Evolutionary conservation across 331 rosid genomes (phyloP).

Genomic region (Dryas integrifolia): DNA sequence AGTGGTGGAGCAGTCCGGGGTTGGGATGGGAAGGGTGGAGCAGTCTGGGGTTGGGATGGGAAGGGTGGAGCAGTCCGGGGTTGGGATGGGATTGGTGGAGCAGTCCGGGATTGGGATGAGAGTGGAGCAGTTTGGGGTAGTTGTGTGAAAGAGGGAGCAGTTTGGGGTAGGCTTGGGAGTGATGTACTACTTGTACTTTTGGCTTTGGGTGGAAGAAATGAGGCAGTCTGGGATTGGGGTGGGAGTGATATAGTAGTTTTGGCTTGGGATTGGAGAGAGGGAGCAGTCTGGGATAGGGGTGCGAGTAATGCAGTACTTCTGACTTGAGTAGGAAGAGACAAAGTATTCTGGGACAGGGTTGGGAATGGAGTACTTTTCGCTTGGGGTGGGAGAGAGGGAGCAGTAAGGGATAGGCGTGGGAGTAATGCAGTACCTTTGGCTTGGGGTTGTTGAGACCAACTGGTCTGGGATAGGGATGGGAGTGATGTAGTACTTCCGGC

Average conservation of each 20-base stretch:
- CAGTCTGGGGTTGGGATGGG: background rate
- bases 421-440: background rate
- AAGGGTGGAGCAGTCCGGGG: background rate
- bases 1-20: slow-evolving; percentile 6
- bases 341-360: slow-evolving; percentile 3
- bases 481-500: background rate
- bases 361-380: background rate
- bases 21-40: slow-evolving; percentile 15
- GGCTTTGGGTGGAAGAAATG: background rate
- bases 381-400: background rate
- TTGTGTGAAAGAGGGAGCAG: background rate
- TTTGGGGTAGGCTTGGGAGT: slow-evolving; percentile 3
- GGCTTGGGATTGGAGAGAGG: slow-evolving; percentile 21
- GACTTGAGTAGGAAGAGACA: background rate
- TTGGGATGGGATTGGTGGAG: background rate
- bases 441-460: background rate
- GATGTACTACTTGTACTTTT: background rate
- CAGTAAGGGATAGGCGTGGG: background rate
- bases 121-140: background rate
- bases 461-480: slow-evolving; percentile 8
- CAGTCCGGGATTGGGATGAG: slow-evolving; percentile 9
- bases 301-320: background rate
- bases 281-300: slow-evolving; percentile 18
- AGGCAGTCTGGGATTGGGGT: slow-evolving; percentile 2
- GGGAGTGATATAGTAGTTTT: background rate